phyloP scores from a whole-genome alignment of 2,329 filamentous ascomycete genomes.

The Teratosphaeria nubilosa region DNA sequence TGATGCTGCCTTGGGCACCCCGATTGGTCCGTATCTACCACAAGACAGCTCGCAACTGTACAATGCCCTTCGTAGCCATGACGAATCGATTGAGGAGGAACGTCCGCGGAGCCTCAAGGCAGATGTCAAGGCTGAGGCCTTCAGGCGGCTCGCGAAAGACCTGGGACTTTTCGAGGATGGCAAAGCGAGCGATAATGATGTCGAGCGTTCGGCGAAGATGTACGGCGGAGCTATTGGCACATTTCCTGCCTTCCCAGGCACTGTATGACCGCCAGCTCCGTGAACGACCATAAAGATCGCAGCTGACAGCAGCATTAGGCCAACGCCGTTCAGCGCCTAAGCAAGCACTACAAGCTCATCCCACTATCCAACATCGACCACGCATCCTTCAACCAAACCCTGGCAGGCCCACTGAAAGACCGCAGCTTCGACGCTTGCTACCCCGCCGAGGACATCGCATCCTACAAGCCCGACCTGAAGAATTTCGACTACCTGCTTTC shows the following conservation, averaged over 20 bases:
- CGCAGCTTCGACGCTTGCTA: slow-evolving; percentile 54
- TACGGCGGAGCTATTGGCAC: slow-evolving; percentile 44
- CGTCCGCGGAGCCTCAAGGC: slow-evolving; percentile 52
- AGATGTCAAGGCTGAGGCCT: slow-evolving; percentile 34
- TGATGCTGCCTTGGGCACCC: slow-evolving; percentile 37
- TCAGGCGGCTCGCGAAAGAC: slow-evolving; percentile 19
- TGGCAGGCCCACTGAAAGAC: slow-evolving; percentile 40
- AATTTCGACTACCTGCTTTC: slow-evolving; percentile 60
- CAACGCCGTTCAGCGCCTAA: slow-evolving; percentile 41
- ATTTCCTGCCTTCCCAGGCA: slow-evolving; percentile 52
- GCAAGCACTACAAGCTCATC: slow-evolving; percentile 46
- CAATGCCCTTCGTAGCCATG: slow-evolving; percentile 35
- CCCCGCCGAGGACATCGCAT: slow-evolving; percentile 61
- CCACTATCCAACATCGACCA: slow-evolving; percentile 53
- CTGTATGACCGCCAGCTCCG: slow-evolving; percentile 22
- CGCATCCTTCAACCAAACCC: slow-evolving; percentile 40
- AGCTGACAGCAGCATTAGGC: background rate
- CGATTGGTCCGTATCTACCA: slow-evolving; percentile 38
- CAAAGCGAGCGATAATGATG: slow-evolving; percentile 36
- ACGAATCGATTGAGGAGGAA: slow-evolving; percentile 39
- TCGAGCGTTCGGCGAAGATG: slow-evolving; percentile 31
- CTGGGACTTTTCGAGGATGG: slow-evolving; percentile 40
- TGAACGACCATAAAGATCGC: background rate
- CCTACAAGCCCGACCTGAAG: slow-evolving; percentile 55
- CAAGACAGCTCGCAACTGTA: slow-evolving; percentile 35